Percentiles rank a stretch among this genome's conserved stretches.
These are phyloP conservation scores for Myochromella boudieri DNA, from an alignment of 768 basidiomycete species.

Conservation along the genomic window DNA sequence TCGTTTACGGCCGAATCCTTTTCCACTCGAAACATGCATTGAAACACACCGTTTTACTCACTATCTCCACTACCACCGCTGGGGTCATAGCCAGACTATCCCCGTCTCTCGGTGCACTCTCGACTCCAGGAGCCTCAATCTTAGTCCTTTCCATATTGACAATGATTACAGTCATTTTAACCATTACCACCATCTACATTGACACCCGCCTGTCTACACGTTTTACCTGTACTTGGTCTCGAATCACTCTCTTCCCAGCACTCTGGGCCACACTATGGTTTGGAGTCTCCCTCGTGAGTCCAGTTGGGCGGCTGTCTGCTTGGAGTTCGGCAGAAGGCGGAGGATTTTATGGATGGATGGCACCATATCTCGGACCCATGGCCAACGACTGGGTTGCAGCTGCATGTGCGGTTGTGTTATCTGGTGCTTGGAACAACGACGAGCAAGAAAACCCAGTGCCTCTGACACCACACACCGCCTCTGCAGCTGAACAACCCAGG, in stretches of 20 bases:
- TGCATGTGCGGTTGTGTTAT: slow-evolving; percentile 71
- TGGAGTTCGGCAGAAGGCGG: slow-evolving; percentile 65
- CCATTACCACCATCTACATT: slow-evolving; percentile 38
- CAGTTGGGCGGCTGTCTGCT: slow-evolving; percentile 67
- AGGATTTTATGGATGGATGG: slow-evolving; percentile 64
- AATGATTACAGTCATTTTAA: slow-evolving; percentile 40
- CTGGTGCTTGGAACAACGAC: slow-evolving; percentile 62
- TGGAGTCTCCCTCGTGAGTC: slow-evolving; percentile 51
- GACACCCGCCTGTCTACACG: slow-evolving; percentile 34
- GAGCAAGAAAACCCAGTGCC: slow-evolving; percentile 24
- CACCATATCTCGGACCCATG: slow-evolving; percentile 53
- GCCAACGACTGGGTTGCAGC: slow-evolving; percentile 73
- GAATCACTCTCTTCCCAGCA: slow-evolving; percentile 61
- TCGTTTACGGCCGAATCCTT: slow-evolving; percentile 36
- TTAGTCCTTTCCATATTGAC: slow-evolving; percentile 44
- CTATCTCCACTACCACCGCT: slow-evolving; percentile 37
- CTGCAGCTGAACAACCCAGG: slow-evolving; percentile 14
- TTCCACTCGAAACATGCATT: slow-evolving; percentile 25
- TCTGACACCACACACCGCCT: slow-evolving; percentile 11
- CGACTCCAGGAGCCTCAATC: slow-evolving; percentile 49
- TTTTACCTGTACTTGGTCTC: slow-evolving; percentile 36
- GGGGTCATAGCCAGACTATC: slow-evolving; percentile 40
- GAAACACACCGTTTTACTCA: slow-evolving; percentile 28
- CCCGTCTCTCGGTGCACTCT: slow-evolving; percentile 55
- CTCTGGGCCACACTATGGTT: slow-evolving; percentile 70